These are phyloP conservation scores for Simplicillium sp. DNA, from an alignment of 2,329 filamentous ascomycete species.

Conservation along the genomic window DNA sequence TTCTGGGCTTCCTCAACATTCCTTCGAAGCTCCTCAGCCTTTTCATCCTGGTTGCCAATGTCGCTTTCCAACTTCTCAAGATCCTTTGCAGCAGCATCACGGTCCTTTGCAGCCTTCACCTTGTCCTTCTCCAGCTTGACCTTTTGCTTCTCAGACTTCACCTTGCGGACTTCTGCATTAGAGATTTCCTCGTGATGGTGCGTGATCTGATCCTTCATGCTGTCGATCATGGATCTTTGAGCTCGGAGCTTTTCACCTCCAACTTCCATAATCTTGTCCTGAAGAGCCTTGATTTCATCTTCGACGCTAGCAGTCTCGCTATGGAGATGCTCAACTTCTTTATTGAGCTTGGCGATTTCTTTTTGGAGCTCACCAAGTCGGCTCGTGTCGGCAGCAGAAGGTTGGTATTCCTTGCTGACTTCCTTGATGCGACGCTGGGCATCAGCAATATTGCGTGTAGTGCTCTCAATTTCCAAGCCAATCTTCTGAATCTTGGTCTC, in stretches of 20 bases:
- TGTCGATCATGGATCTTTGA: constrained; percentile 86
- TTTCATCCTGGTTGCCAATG: constrained; percentile 65
- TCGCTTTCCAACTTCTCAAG: constrained; percentile 71
- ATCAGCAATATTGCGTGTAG: constrained; percentile 74
- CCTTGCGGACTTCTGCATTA: constrained; percentile 75
- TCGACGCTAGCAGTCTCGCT: constrained; percentile 84
- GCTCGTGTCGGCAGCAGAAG: constrained; percentile 69
- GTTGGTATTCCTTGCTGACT: constrained; percentile 69
- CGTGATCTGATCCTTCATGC: constrained; percentile 76
- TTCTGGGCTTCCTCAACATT: constrained; percentile 77
- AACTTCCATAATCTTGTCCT: constrained; percentile 97
- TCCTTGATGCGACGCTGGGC: constrained; percentile 79
- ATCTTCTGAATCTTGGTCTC: constrained; percentile 92
- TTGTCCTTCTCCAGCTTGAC: constrained; percentile 78
- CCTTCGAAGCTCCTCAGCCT: constrained; percentile 62
- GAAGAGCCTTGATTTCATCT: constrained; percentile 82
- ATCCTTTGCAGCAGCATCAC: constrained; percentile 62
- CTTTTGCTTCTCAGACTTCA: constrained; percentile 89
- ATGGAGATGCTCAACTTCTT: constrained; percentile 71
- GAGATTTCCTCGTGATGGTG: constrained; percentile 74
- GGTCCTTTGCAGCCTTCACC: constrained; percentile 68
- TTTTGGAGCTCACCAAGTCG: constrained; percentile 66
- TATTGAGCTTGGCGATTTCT: constrained; percentile 64
- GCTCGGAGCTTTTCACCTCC: constrained; percentile 86
- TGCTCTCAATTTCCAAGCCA: constrained; percentile 77